These are phyloP conservation scores for Penicillium coffeae DNA, from an alignment of 495 filamentous ascomycete genomes.

Conservation along the genomic window DNA sequence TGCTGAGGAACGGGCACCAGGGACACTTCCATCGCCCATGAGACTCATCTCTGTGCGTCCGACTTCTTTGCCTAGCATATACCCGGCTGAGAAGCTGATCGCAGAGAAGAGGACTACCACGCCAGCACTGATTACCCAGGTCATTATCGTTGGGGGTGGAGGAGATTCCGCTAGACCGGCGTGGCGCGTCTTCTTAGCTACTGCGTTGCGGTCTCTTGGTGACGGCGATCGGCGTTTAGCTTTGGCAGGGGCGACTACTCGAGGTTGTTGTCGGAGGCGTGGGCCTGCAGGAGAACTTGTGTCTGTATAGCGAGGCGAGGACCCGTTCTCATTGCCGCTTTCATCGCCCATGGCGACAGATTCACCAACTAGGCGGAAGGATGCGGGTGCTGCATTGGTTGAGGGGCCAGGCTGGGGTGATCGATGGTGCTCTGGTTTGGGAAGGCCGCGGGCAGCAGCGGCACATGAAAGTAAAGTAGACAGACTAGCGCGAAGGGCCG, in stretches of 20 bases:
- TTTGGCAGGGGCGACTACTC: slow-evolving; percentile 33
- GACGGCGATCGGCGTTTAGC: slow-evolving; percentile 49
- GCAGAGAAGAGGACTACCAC: slow-evolving; percentile 89
- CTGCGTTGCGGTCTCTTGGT: slow-evolving; percentile 49
- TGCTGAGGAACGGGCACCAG: slow-evolving; percentile 30
- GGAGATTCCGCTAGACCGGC: slow-evolving; percentile 26
- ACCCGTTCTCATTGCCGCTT: slow-evolving; percentile 19
- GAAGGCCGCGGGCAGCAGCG: slow-evolving; percentile 76
- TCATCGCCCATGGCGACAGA: slow-evolving; percentile 61
- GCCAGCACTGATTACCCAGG: slow-evolving; percentile 88
- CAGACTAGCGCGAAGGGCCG: slow-evolving; percentile 83
- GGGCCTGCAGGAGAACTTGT: slow-evolving; percentile 19
- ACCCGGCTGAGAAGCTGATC: slow-evolving; percentile 90
- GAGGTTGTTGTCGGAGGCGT: slow-evolving; percentile 18
- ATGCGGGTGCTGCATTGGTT: slow-evolving; percentile 22
- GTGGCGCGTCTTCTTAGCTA: slow-evolving; percentile 53
- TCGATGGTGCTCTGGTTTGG: slow-evolving; percentile 54
- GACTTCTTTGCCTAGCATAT: slow-evolving; percentile 80
- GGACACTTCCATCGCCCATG: slow-evolving; percentile 28
- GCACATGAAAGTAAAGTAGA: slow-evolving; percentile 94
- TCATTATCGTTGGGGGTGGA: slow-evolving; percentile 66
- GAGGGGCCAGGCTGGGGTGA: slow-evolving; percentile 20
- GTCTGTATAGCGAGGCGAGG: slow-evolving; percentile 15
- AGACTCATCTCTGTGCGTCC: slow-evolving; percentile 60
- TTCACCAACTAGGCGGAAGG: slow-evolving; percentile 67